Evolutionary conservation across 108 stramenopile genomes (phyloP).

Genomic region (Fragilariopsis cylindrus): DNA sequence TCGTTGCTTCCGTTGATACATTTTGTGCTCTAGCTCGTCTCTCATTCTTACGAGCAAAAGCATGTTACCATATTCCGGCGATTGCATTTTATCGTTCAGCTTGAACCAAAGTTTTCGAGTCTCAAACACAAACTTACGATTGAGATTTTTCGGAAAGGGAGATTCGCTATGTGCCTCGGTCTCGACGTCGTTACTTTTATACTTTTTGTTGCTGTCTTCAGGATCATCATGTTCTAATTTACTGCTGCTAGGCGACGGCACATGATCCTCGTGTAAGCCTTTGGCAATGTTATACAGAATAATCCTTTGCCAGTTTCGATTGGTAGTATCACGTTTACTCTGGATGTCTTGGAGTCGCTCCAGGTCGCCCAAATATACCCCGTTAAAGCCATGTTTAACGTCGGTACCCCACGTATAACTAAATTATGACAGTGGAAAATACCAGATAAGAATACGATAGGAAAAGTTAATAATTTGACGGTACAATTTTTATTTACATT

Average conservation of each 20-base stretch:
- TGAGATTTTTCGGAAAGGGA: constrained; percentile 32
- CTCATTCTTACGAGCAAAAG: constrained; percentile 69
- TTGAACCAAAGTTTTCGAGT: constrained; percentile 79
- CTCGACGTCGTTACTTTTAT: constrained; percentile 7
- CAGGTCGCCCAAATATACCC: constrained; percentile 83
- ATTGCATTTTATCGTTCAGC: constrained; percentile 65
- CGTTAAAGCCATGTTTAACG: constrained; percentile 72
- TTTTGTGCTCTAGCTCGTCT: constrained; percentile 61
- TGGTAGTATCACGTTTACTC: constrained; percentile 75
- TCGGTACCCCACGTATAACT: constrained; percentile 79
- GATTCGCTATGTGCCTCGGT: constrained; percentile 25
- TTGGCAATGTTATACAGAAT: constrained; percentile 80
- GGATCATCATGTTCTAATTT: constrained; percentile 5
- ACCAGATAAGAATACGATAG: background rate
- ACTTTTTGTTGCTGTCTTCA: background rate
- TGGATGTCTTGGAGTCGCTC: constrained; percentile 85
- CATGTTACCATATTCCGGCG: constrained; percentile 80
- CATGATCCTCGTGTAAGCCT: constrained; percentile 33
- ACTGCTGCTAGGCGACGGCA: background rate
- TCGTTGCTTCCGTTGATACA: constrained; percentile 55
- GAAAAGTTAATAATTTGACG: background rate
- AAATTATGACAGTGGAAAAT: background rate
- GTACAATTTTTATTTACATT: background rate
- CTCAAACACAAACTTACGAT: constrained; percentile 54
- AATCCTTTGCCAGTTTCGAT: constrained; percentile 83